Evolutionary conservation across 257 asterid species (phyloP).

Genomic region (Fraxinus anomala): DNA sequence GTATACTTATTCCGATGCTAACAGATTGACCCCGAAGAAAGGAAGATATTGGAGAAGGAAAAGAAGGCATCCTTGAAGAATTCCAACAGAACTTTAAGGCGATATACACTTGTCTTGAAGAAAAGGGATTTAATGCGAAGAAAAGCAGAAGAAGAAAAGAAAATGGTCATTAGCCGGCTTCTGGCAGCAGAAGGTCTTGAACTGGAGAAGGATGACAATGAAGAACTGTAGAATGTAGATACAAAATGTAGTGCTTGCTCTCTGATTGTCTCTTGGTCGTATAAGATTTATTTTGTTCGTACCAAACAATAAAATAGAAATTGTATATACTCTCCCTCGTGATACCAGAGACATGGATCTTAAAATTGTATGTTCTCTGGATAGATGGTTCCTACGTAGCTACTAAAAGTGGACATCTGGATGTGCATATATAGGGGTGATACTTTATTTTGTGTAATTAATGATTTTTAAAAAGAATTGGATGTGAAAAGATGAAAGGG

Average conservation of each 20-base stretch:
- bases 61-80: constrained; percentile 73
- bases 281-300: too few species aligned
- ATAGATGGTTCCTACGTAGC: too few species aligned
- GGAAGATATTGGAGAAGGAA: constrained; percentile 79
- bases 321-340: neutral
- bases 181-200: constrained; percentile 97
- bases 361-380: too few species aligned
- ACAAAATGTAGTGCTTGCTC: neutral
- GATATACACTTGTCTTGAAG: constrained; percentile 75
- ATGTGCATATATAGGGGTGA: too few species aligned
- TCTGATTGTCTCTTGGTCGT: neutral
- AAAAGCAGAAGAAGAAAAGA: constrained; percentile 61
- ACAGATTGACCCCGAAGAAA: constrained; percentile 71
- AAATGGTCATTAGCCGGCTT: constrained; percentile 60
- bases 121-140: constrained; percentile 75
- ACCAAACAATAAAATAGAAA: too few species aligned
- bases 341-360: neutral
- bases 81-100: constrained; percentile 65
- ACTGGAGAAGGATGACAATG: constrained; percentile 69
- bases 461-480: too few species aligned
- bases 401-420: too few species aligned
- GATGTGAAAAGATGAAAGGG: too few species aligned
- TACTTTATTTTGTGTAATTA: too few species aligned
- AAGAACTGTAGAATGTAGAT: constrained; percentile 30
- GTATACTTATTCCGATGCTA: neutral